phyloP scores from a whole-genome alignment of 139 green algal species.

The Marvania coccoides region DNA sequence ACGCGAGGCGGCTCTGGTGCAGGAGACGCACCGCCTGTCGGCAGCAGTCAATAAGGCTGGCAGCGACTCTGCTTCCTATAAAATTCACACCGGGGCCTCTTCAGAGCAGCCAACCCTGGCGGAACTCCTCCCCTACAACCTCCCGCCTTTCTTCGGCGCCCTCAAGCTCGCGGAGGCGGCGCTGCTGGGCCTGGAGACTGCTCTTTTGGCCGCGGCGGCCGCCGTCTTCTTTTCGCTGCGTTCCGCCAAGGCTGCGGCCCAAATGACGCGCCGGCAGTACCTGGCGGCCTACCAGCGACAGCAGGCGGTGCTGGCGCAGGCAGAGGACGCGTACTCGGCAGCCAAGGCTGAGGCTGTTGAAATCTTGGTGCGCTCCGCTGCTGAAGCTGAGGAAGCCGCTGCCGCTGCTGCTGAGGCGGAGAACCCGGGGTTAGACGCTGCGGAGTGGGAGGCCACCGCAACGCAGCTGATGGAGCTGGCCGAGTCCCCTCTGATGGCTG shows the following conservation, averaged over 20 bases:
- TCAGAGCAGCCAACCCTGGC: background rate
- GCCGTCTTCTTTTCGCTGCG: background rate
- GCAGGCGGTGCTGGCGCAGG: background rate
- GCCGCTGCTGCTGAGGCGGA: background rate
- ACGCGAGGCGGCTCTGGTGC: background rate
- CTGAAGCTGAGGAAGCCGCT: background rate
- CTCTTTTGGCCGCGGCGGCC: background rate
- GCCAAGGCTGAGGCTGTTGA: background rate
- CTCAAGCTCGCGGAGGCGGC: background rate
- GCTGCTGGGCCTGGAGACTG: background rate
- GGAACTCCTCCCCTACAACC: background rate
- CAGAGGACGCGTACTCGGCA: background rate
- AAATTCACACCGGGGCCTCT: too few species aligned
- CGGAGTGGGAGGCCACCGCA: background rate
- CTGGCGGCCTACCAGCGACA: constrained; percentile 4
- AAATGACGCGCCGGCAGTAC: background rate
- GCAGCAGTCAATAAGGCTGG: background rate
- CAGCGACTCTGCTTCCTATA: too few species aligned
- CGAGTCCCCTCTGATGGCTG: background rate
- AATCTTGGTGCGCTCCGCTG: background rate
- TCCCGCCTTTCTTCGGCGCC: background rate
- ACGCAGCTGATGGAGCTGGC: background rate
- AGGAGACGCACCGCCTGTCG: background rate
- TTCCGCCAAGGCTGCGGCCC: background rate
- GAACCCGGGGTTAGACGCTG: background rate